Evolutionary conservation across 1,284 basidiomycete species (phyloP), one percentile per base, ranked within the genome.

Genomic region (Termitomyces sp.): DNA sequence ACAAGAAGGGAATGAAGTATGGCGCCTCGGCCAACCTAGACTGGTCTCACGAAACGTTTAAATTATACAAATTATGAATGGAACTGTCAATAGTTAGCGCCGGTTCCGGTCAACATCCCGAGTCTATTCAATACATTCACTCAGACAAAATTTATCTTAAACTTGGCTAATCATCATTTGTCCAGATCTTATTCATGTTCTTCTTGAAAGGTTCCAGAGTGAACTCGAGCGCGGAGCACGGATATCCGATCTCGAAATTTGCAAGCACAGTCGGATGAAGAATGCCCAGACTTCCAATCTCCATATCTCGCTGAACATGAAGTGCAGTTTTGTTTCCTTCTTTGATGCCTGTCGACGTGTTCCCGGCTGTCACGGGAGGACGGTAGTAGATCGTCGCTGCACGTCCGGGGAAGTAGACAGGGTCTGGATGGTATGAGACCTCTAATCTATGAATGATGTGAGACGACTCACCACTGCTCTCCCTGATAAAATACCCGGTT

Each of bases 221-320:
- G 69, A 99, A 93, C 79, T 99, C 97, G 57, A 99, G 75, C 9
- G 88, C 88, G 15, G 94, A 97, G 72, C 94, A 98, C n/a, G 96
- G 97, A 73, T 92, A 95, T 46, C 83, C 82, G 61, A 99, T 88
- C 70, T 97, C 94, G 71, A 95, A 98, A 65, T 91, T 92, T 64
- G 86, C 82, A 55, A 98, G 75, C n/a, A 97, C 95, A 12, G 75
- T 81, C 2, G 95, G 94, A 70, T 98, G 94, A 57, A 98, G 75
- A 62, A 97, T 90, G 28, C 94, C 94, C 54, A 98, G 75, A 34
- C 79, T 82, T 40, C 94, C 94, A 64, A 98, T 89, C 58, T 82
- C 77, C 52, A 84, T 69, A 69, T 96, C 94, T 48, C 66, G 54
- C 12, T 62, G 63, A 46, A 68, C 58, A 52, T 69, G 65, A 39